Base-by-base conservation (phyloP, 306 rosid species). In the Mucuna pruriens region DNA sequence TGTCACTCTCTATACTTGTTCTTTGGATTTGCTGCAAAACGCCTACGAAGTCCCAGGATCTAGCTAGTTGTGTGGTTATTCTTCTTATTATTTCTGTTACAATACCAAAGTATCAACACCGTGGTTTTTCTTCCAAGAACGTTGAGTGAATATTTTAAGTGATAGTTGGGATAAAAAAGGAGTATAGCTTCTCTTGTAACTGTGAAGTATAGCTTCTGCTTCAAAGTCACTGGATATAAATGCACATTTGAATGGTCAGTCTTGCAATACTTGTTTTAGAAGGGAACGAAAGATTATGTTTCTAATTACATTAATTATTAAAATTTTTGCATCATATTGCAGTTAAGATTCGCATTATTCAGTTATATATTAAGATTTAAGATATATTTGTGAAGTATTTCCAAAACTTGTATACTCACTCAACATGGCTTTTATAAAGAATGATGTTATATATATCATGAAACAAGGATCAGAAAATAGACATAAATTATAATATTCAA, bases 21-120 rank as follows among this genome's bases (percentile, higher is more conserved):
- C 84, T 83, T 3, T 49, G 6, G 0, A 75, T 85, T 10, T 84
- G 29, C 5, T 23, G 22, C 0, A 82, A 17, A 16, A 85, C 76
- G 0, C 88, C 90, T 15, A 86, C 6, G 77, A 87, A 90, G 75
- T 90, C 83, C 91, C 91, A 90, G 0, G 93, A 87, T 51, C 75
- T 89, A 26, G 90, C 75, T 89, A 26, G 90, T 86, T 20, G 91
- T 88, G 26, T 75, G 87, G 0, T 9, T 16, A 0, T 26, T 3
- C 49, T 68, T 61, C 46, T 4, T 7, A 9, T 51, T 77, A 77
- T 77, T 42, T 38, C 89, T 88, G n/a, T 52, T 3, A n/a, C 38
- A 74, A 40, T 19, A 64, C 2, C 25, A 36, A 61, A 72, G 4
- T 26, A 17, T 55, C 19, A 55, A 4, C 31, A 9, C 62, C 2